These are phyloP conservation scores for Gossypium raimondii DNA, from an alignment of 345 rosid species.

Conservation along the genomic window DNA sequence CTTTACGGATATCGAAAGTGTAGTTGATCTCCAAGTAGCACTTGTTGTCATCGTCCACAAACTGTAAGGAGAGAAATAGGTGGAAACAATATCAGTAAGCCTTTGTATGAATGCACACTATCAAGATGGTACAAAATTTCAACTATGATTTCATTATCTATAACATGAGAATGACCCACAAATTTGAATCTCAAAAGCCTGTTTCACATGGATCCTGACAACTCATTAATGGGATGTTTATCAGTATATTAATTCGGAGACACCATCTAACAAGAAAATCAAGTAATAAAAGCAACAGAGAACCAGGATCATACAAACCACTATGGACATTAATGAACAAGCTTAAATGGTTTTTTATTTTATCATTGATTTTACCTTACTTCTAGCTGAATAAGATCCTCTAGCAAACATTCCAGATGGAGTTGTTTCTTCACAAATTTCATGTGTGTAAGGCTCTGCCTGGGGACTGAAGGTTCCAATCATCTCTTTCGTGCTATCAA, in stretches of 20 bases:
- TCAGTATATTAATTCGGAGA: background rate
- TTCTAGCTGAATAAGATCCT: constrained; percentile 81
- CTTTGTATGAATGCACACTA: background rate
- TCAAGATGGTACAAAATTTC: background rate
- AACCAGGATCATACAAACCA: too few relatives aligned
- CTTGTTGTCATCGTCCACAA: constrained; percentile 79
- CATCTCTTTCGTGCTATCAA: constrained; percentile 68
- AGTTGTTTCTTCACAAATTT: constrained; percentile 75
- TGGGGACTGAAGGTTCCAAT: constrained; percentile 95
- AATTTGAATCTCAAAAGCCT: constrained; percentile 11
- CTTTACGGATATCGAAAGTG: constrained; percentile 82
- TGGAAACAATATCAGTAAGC: background rate
- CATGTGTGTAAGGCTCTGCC: constrained; percentile 68
- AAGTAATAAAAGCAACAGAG: background rate
- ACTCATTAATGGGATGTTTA: constrained; percentile 13
- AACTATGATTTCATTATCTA: background rate
- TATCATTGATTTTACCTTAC: constrained; percentile 35
- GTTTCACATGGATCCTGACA: constrained; percentile 15
- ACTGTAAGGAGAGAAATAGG: constrained; percentile 36
- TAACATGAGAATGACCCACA: constrained; percentile 8
- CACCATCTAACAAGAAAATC: background rate
- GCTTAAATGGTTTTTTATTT: too few relatives aligned
- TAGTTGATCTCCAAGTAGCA: constrained; percentile 87
- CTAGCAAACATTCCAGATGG: constrained; percentile 91
- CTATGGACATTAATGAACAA: too few relatives aligned